A percentile compares a stretch with the other conserved stretches of the same genome.
Evolutionary conservation across 1,284 basidiomycete species (phyloP).

Genomic region (Pseudomicrostroma phylloplanum): DNA sequence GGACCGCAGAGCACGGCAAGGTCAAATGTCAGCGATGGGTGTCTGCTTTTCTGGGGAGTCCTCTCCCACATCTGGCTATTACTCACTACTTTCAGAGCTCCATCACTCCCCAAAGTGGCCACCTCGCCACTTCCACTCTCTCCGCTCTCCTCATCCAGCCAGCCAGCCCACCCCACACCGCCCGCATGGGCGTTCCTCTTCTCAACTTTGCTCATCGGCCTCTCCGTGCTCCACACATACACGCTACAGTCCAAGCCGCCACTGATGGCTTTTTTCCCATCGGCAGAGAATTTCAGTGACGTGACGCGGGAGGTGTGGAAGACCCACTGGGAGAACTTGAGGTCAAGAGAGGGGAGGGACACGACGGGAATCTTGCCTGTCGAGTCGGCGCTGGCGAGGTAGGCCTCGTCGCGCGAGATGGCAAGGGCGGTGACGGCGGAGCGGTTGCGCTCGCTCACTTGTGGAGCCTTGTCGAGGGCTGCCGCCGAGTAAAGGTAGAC

Average conservation of each 20-base stretch:
- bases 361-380: neutral
- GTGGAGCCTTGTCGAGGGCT: conserved; percentile 9
- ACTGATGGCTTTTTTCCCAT: conserved; percentile 71
- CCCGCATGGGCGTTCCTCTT: conserved; percentile 58
- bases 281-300: conserved; percentile 69
- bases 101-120: neutral
- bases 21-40: no score
- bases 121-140: neutral
- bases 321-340: conserved; percentile 61
- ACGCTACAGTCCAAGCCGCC: conserved; percentile 86
- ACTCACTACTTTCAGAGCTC: conserved; percentile 1
- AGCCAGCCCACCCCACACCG: conserved; percentile 18
- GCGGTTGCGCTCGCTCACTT: conserved; percentile 13
- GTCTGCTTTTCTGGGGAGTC: no score
- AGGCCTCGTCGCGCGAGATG: conserved; percentile 54
- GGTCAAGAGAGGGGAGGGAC: conserved; percentile 1
- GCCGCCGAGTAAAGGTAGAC: conserved; percentile 30
- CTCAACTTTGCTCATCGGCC: conserved; percentile 66
- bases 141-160: neutral
- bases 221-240: conserved; percentile 77
- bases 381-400: neutral
- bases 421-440: conserved; percentile 64
- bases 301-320: conserved; percentile 79
- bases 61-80: neutral
- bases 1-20: no score